These are phyloP conservation scores for Akanthomyces muscarius DNA, from an alignment of 2,329 filamentous ascomycete species.

Conservation along the genomic window DNA sequence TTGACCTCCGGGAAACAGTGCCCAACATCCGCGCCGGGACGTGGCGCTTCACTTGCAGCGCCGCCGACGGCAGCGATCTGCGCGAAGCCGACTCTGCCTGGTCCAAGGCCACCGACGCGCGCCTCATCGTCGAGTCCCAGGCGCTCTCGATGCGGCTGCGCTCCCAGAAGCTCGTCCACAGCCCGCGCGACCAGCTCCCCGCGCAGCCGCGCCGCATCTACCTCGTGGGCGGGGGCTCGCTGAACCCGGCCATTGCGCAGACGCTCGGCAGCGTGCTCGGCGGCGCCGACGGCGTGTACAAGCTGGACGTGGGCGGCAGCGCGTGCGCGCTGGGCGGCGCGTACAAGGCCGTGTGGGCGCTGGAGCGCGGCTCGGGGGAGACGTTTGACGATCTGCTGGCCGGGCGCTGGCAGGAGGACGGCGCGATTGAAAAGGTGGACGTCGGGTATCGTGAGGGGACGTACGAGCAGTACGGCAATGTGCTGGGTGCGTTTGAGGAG, in stretches of 20 bases:
- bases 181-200: conserved; percentile 54
- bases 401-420: conserved; percentile 77
- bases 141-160: conserved; percentile 86
- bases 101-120: conserved; percentile 66
- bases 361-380: conserved; percentile 64
- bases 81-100: conserved; percentile 35
- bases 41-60: conserved; percentile 69
- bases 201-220: conserved; percentile 86
- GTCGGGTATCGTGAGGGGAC: conserved; percentile 71
- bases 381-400: conserved; percentile 87
- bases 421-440: conserved; percentile 76
- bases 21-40: conserved; percentile 83
- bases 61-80: conserved; percentile 51
- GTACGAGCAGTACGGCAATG: conserved; percentile 74
- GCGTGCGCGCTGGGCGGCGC: conserved; percentile 91
- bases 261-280: conserved; percentile 86
- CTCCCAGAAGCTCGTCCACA: conserved; percentile 68
- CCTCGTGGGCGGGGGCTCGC: conserved; percentile 86
- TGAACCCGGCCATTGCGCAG: conserved; percentile 83
- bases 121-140: conserved; percentile 91
- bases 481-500: conserved; percentile 70
- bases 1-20: conserved; percentile 91
- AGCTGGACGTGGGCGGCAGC: conserved; percentile 90
- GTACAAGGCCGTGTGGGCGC: conserved; percentile 93
- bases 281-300: conserved; percentile 84